These are phyloP conservation scores for Annulohypoxylon stygium DNA, from an alignment of 495 filamentous ascomycete genomes.

Conservation along the genomic window DNA sequence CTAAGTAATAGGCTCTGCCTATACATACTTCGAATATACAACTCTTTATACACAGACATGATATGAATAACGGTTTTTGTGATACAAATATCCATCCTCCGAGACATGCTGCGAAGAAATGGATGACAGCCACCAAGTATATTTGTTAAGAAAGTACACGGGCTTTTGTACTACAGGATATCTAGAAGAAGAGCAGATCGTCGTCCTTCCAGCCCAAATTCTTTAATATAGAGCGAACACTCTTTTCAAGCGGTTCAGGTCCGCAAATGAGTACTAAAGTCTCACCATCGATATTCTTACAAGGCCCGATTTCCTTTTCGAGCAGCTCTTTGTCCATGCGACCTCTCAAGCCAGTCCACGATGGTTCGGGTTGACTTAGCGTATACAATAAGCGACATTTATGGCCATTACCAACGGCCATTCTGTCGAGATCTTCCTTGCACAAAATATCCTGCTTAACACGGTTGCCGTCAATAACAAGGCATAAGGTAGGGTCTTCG, in stretches of 20 bases:
- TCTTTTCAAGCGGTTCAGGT: slow-evolving; percentile 81
- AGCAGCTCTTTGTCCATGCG: slow-evolving; percentile 75
- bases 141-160: slow-evolving; percentile 3
- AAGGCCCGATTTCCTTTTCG: slow-evolving; percentile 67
- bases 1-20: background rate
- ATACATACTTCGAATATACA: background rate
- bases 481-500: slow-evolving; percentile 64
- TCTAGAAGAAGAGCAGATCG: slow-evolving; percentile 87
- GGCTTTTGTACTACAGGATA: background rate
- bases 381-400: slow-evolving; percentile 78
- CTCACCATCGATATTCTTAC: slow-evolving; percentile 51
- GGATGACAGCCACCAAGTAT: background rate
- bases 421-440: slow-evolving; percentile 76
- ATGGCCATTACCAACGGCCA: slow-evolving; percentile 64
- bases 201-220: slow-evolving; percentile 80
- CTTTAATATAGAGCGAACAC: slow-evolving; percentile 70
- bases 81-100: background rate
- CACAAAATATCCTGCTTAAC: slow-evolving; percentile 87
- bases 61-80: background rate
- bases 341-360: slow-evolving; percentile 79
- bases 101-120: background rate
- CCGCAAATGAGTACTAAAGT: slow-evolving; percentile 88
- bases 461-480: slow-evolving; percentile 85
- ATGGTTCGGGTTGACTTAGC: slow-evolving; percentile 71
- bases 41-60: background rate